Evolutionary conservation across 129 eudicot species (phyloP).

Genomic region (Pittosporum tobira): DNA sequence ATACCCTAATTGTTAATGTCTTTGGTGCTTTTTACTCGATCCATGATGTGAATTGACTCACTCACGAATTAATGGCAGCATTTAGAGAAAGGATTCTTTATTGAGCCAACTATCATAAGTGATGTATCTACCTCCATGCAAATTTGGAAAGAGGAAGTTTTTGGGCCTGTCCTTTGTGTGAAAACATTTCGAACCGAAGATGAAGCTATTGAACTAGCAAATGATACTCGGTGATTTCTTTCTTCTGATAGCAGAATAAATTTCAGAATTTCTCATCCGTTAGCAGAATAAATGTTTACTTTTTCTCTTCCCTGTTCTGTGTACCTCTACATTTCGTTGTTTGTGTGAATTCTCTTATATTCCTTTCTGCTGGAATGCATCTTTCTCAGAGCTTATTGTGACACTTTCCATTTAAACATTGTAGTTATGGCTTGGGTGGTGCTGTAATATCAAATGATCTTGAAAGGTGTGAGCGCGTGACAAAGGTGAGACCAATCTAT

Average conservation of each 20-base stretch:
- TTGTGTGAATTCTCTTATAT: not conserved
- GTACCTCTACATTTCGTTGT: not conserved
- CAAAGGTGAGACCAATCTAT: conserved; percentile 71
- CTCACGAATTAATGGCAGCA: conserved; percentile 33
- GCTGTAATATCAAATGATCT: conserved; percentile 90
- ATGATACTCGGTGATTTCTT: conserved; percentile 62
- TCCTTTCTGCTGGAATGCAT: not conserved
- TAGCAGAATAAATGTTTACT: no score
- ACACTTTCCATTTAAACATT: conserved; percentile 1
- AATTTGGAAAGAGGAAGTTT: conserved; percentile 97
- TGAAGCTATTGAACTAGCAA: conserved; percentile 94
- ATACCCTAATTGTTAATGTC: not conserved
- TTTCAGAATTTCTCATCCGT: no score
- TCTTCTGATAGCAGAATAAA: no score
- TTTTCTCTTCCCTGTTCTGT: not conserved
- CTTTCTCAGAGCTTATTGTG: not conserved
- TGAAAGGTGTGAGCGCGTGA: conserved; percentile 76
- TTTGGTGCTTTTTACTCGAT: not conserved
- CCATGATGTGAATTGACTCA: not conserved
- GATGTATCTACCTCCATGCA: conserved; percentile 91
- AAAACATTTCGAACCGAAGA: conserved; percentile 83
- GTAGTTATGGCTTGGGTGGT: conserved; percentile 79
- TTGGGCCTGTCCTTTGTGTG: conserved; percentile 95
- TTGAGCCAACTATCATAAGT: conserved; percentile 75
- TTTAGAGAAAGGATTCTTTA: conserved; percentile 59